Base-by-base conservation (phyloP, 2,329 filamentous ascomycete genomes). In the Exophiala calicioides region DNA sequence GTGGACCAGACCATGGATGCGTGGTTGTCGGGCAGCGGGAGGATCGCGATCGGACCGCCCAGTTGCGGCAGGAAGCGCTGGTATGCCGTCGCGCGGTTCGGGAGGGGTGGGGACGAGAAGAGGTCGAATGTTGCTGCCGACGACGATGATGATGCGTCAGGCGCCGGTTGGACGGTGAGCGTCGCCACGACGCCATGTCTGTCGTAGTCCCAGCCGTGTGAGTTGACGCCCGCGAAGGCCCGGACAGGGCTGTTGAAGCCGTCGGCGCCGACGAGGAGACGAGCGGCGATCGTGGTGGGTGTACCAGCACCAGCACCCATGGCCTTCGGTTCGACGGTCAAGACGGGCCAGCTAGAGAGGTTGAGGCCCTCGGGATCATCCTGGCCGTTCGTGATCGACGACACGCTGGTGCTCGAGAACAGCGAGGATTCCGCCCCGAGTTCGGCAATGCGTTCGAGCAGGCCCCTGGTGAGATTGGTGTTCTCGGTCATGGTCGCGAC, bases 401-500 rank as follows among this genome's bases (percentile, higher is more conserved):
- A 82, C 19, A 97, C 90, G 43, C 80, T 86, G 2, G 86, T 84
- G 37, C 81, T 82, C 57, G 90, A 88, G 46, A 90, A 84, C 7
- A 93, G 71, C 3, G 84, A 79, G 12, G 90, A 77, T 4, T 66
- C 48, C 4, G 46, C 56, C 3, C 41, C 52, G 1, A 94, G 73
- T 56, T 86, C 79, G 7, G 84, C 75, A 26, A 96, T 76, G 10
- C 86, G 80, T 44, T 77, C 77, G 39, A 96, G 69, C 5, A 98
- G 75, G 1, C 82, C 89, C 0, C 84, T 84, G 2, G 88, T 90
- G 24, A 96, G 76, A 65, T 98, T 97, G 23, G 85, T 68, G 66
- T 97, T 98, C 74, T 98, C 94, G 31, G 84, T 88, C 91, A 98
- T 98, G 65, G 93, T 95, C 7, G 93, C 93, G 57, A 98, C 89